Base-by-base conservation (phyloP, 2,329 filamentous ascomycete species). In the Drechslerella dactyloides region DNA sequence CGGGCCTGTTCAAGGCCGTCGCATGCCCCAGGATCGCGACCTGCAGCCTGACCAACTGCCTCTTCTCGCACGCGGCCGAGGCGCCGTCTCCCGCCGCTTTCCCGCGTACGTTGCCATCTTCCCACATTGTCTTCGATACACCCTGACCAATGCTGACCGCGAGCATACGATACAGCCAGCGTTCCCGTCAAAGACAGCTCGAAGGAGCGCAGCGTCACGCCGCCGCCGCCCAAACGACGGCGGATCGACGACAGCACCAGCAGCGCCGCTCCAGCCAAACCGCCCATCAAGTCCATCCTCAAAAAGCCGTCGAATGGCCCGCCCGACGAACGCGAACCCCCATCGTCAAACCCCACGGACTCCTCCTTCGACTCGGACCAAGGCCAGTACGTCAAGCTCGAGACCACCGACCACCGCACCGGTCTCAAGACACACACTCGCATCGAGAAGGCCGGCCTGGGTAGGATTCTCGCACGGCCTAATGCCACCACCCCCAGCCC, bases 281-380 rank as follows among this genome's bases (percentile, higher is more conserved):
- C 60, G 21, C 35, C 46, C 55, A 65, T 72, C 40, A 72, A 72
- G 17, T 72, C 68, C 24, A 72, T 72, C 23, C 60, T 72, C 60
- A 72, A 72, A 35, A 72, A 72, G 21, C 42, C 65, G 15, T 48
- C 63, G 48, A 48, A 42, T 51, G 19, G 35, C 50, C 46, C 10
- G 17, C 59, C n/a, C 40, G 17, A 24, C 21, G 15, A 21, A 6
- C 2, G 11, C n/a, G 4, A 15, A 46, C 50, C 37, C 8, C 24
- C 44, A 10, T 11, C 35, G 53, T 23, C 58, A 24, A 15, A 13
- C 48, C 13, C 27, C 51, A 21, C 37, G 59, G 30, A 53, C n/a
- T 55, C 42, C 54, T 60, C 68, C 10, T 30, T 61, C 7, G 68
- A 72, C 23, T 56, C 60, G 10, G 68, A 72, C 8, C 53, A 54